Evolutionary conservation across 2,329 filamentous ascomycete genomes (phyloP).

Genomic region (Botryotinia calthae): DNA sequence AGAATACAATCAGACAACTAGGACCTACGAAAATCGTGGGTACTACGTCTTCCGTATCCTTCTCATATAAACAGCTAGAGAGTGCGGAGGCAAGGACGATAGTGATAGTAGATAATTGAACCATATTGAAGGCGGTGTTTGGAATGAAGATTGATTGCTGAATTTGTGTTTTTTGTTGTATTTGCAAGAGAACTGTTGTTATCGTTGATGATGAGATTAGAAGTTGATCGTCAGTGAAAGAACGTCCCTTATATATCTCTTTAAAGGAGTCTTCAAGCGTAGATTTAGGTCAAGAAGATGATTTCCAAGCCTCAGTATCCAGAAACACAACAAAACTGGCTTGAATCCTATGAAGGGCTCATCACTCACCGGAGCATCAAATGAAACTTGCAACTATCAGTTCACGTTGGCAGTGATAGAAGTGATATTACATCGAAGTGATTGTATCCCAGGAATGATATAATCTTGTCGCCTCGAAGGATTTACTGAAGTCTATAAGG

Average conservation of each 20-base stretch:
- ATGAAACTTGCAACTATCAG: background rate
- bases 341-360: background rate
- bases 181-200: background rate
- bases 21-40: too few species aligned
- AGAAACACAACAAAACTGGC: background rate
- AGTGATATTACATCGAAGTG: background rate
- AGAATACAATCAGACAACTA: too few species aligned
- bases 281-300: background rate
- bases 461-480: background rate
- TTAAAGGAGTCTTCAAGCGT: background rate
- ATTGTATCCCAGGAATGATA: background rate
- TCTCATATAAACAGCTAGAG: background rate
- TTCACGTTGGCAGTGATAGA: background rate
- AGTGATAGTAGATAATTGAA: slow-evolving; percentile 1
- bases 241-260: background rate
- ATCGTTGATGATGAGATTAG: too few species aligned
- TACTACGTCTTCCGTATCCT: too few species aligned
- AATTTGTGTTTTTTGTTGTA: background rate
- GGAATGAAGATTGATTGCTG: background rate
- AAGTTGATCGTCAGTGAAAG: background rate
- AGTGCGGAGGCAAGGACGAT: background rate
- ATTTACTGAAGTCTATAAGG: background rate
- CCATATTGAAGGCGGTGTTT: background rate
- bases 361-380: too few species aligned
- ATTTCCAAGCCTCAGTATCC: background rate